Evolutionary conservation across 805 yeast genomes (phyloP).

Genomic region (Yarrowia phangngaensis): DNA sequence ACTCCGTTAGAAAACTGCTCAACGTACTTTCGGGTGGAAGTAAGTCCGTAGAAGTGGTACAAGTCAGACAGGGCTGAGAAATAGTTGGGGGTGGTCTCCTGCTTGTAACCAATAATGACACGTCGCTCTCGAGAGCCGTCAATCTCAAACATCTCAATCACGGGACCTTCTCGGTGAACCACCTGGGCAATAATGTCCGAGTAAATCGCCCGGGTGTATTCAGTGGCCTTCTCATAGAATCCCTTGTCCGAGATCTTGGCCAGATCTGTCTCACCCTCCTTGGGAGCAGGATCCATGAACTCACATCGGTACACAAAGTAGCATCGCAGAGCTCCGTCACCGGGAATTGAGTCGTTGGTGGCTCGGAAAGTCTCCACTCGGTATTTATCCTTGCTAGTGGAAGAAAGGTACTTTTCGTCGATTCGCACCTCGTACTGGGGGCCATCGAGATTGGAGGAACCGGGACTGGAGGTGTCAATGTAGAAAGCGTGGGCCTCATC

Average conservation of each 20-base stretch:
- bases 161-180: conserved; percentile 81
- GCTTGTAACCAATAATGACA: conserved; percentile 82
- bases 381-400: conserved; percentile 44
- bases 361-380: conserved; percentile 79
- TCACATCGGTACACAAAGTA: conserved; percentile 78
- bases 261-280: conserved; percentile 49
- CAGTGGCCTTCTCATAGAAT: conserved; percentile 71
- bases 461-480: conserved; percentile 67
- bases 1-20: conserved; percentile 90
- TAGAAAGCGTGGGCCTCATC: conserved; percentile 84
- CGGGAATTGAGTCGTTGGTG: conserved; percentile 37
- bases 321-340: conserved; percentile 53
- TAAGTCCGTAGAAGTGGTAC: conserved; percentile 82
- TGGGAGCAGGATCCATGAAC: conserved; percentile 42
- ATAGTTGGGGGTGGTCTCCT: conserved; percentile 78
- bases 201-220: conserved; percentile 74
- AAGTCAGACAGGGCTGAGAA: conserved; percentile 81
- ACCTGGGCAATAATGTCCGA: conserved; percentile 66
- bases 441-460: conserved; percentile 44
- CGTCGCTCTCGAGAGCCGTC: conserved; percentile 80
- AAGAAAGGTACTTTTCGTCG: conserved; percentile 67
- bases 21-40: conserved; percentile 82
- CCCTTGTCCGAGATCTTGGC: conserved; percentile 71
- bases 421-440: conserved; percentile 66
- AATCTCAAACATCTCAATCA: conserved; percentile 77